phyloP scores from a whole-genome alignment of 2,329 filamentous ascomycete genomes.

The Gnomoniopsis sp. region DNA sequence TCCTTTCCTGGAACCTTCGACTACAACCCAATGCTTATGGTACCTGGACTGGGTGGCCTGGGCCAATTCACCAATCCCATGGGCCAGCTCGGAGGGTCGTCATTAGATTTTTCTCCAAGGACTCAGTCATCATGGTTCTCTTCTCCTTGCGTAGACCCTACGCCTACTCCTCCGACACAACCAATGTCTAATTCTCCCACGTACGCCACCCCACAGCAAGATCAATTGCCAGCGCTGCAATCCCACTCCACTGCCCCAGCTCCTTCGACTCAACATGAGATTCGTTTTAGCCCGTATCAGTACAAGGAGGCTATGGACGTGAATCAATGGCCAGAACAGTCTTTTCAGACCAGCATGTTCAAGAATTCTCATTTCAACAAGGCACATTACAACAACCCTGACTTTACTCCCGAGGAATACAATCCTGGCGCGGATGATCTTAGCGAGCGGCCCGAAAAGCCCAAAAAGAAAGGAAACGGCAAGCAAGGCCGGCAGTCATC shows the following conservation, averaged over 20 bases:
- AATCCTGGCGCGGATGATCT: slow-evolving; percentile 32
- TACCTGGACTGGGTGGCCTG: slow-evolving; percentile 40
- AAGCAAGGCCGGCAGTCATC: slow-evolving; percentile 6
- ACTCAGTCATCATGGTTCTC: slow-evolving; percentile 37
- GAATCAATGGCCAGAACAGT: slow-evolving; percentile 39
- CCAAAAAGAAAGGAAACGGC: slow-evolving; percentile 12
- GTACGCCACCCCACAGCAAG: slow-evolving; percentile 19
- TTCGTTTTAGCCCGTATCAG: slow-evolving; percentile 56
- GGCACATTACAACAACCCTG: slow-evolving; percentile 64
- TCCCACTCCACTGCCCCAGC: slow-evolving; percentile 29
- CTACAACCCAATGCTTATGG: slow-evolving; percentile 41
- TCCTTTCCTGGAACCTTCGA: slow-evolving; percentile 31
- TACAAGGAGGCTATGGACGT: slow-evolving; percentile 30
- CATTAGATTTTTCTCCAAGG: slow-evolving; percentile 27
- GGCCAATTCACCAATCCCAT: slow-evolving; percentile 18
- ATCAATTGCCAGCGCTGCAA: slow-evolving; percentile 23
- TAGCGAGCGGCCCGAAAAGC: slow-evolving; percentile 22
- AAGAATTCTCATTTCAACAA: slow-evolving; percentile 66
- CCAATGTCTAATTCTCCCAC: not conserved
- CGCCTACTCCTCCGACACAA: slow-evolving; percentile 19
- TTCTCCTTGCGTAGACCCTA: slow-evolving; percentile 29
- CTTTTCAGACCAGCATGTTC: slow-evolving; percentile 55
- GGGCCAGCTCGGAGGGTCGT: slow-evolving; percentile 19
- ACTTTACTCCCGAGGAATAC: slow-evolving; percentile 56
- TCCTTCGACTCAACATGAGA: slow-evolving; percentile 30